Conservation (phyloP, 345 rosid species). For the Aurinia saxatilis region DNA sequence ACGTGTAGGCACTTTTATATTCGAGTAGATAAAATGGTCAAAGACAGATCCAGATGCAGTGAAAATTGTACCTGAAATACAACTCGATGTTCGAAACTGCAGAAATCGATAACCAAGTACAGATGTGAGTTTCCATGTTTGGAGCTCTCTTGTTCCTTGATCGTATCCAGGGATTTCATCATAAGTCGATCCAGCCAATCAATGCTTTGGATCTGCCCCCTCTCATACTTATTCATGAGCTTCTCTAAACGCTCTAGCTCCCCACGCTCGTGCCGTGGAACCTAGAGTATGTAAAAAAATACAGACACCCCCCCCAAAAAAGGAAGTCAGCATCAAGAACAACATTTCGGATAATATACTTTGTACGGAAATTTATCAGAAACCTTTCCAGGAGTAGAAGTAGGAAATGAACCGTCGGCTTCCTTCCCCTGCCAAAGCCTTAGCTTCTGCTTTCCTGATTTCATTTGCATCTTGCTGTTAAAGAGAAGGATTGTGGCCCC, state of each 20-base stretch:
- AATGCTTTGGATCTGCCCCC: conserved; percentile 77
- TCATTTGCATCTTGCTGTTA: conserved; percentile 81
- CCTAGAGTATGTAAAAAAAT: conserved; percentile 36
- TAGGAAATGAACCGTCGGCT: conserved; percentile 87
- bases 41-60: neutral
- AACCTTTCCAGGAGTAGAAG: conserved; percentile 98
- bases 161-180: conserved; percentile 71
- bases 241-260: conserved; percentile 94
- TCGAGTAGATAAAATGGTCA: neutral
- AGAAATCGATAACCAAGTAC: conserved; percentile 81
- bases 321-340: neutral
- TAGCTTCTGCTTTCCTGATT: conserved; percentile 93
- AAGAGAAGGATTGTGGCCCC: conserved; percentile 89
- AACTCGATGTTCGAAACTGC: conserved; percentile 91
- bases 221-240: conserved; percentile 82
- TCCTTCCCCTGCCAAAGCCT: conserved; percentile 86
- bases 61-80: conserved; percentile 69
- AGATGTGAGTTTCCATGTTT: conserved; percentile 64
- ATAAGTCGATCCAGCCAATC: conserved; percentile 95
- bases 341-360: neutral
- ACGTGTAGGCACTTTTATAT: neutral
- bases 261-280: conserved; percentile 84
- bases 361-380: neutral
- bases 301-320: neutral
- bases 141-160: conserved; percentile 69